Base-by-base conservation (phyloP, 2,329 filamentous ascomycete genomes). In the Thermothelomyces thermophilus region DNA sequence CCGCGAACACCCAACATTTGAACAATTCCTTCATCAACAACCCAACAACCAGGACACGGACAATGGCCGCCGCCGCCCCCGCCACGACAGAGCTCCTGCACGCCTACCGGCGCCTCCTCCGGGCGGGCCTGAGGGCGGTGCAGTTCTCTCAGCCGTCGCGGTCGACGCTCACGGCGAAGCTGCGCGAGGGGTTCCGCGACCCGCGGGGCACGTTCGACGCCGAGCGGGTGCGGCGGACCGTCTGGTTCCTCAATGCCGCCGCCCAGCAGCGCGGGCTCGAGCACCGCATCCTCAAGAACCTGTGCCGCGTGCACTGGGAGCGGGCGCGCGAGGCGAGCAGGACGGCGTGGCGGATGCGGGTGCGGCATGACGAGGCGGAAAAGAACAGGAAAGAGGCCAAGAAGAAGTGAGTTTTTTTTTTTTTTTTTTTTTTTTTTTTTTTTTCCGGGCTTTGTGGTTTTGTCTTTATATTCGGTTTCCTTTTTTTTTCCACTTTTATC, bases 91-190 rank as follows among this genome's bases (percentile, higher is more conserved):
- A 81, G 26, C 62, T 87, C 45, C 62, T 83, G 34, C 74, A 77
- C 58, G 80, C 84, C 41, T 93, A 91, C 67, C 79, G 87, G 53
- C 72, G 78, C 51, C 73, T 93, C 30, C 84, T 86, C 62, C 80
- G 83, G 46, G 74, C 74, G 6, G 70, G 79, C 16, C 73, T 90
- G n/a, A 79, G 74, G 26, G 87, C 86, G 3, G 79, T 91, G 19
- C 82, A 85, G 56, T 87, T 82, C 69, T 79, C 86, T 13, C 76
- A 77, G 54, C 87, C 86, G 14, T 77, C 82, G 26, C 82, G 86
- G 47, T 84, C 73, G 65, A 70, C 77, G 3, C 72, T 80, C 14
- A 78, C 80, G 50, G 73, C 83, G 60, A 73, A 78, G 62, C 65
- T 87, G 20, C 75, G 83, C 39, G 60, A 62, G 6, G 80, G 77